Base-by-base conservation (phyloP, 805 yeast genomes). In the Metschnikowia proteae region DNA sequence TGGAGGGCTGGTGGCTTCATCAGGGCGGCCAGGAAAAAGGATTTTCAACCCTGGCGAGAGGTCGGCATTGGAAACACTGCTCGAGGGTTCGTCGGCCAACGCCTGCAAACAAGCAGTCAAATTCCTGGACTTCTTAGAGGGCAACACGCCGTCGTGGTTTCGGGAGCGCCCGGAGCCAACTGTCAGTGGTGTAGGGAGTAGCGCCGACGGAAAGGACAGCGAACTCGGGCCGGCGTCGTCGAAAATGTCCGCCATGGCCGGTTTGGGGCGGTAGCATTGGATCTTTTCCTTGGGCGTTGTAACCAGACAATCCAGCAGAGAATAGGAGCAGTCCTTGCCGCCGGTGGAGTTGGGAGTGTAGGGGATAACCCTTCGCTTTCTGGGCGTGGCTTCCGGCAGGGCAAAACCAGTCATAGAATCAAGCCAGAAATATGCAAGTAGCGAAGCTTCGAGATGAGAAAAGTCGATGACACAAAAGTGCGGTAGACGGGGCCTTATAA, bases 161-260 rank as follows among this genome's bases (percentile, higher is more conserved):
- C 44, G 49, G 17, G 29, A 25, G 6, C 55, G 43, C n/a, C 57
- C 55, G 3, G 60, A 32, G 11, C 56, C 57, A 4, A 48, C 50
- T 4, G 59, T 56, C 56, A 50, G 55, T 9, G 58, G 60, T 9
- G 58, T 56, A 10, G 60, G 58, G 3, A 52, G 45, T 26, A 39
- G 30, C 5, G 17, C 31, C 9, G 40, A 28, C 13, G 45, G 37
- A n/a, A 22, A 6, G 6, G 32, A 17, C 26, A 22, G 5, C 11
- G 27, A 17, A 3, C 7, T 17, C 4, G 42, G 42, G 26, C 35
- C 23, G 10, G 27, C 9, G 23, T 10, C 35, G 6, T 13, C 35
- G 17, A 39, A 30, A 27, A 22, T n/a, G 6, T 27, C 31, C 26
- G 17, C 17, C 43, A 22, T 27, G 11, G 17, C 6, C 5, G 34